phyloP scores from a whole-genome alignment of 108 stramenopile genomes.

The Nitzschia putrida region DNA sequence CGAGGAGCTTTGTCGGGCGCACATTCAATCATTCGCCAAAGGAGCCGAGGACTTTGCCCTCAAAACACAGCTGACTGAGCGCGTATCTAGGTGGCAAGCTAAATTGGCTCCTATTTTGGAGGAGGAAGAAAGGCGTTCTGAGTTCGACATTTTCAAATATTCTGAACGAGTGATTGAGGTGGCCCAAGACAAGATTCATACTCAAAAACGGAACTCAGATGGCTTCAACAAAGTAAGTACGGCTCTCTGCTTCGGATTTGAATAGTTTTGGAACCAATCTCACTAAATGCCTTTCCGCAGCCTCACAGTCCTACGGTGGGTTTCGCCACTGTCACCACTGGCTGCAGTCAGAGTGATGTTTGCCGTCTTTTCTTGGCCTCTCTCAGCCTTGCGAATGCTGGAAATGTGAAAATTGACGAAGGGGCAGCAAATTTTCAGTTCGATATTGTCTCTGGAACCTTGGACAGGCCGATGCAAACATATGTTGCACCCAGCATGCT shows the following conservation, averaged over 20 bases:
- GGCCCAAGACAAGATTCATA: constrained; percentile 26
- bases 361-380: constrained; percentile 94
- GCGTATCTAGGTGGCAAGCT: constrained; percentile 88
- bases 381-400: constrained; percentile 91
- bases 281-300: neutral
- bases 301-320: constrained; percentile 27
- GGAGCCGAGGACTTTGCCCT: constrained; percentile 91
- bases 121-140: constrained; percentile 80
- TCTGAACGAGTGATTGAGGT: constrained; percentile 60
- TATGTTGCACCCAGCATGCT: constrained; percentile 62
- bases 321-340: constrained; percentile 43
- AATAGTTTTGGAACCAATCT: neutral
- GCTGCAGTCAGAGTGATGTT: constrained; percentile 81
- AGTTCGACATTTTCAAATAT: constrained; percentile 91
- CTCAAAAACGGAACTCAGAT: constrained; percentile 37
- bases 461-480: constrained; percentile 70
- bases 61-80: constrained; percentile 84
- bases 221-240: constrained; percentile 10
- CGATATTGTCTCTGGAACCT: constrained; percentile 62
- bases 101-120: constrained; percentile 85
- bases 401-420: constrained; percentile 76
- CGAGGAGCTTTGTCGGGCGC: constrained; percentile 91
- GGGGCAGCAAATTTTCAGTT: constrained; percentile 47
- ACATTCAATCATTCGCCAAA: constrained; percentile 84
- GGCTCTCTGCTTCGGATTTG: neutral